Evolutionary conservation across 176 grass and related monocot genomes (phyloP).

Genomic region (Oryza glumipatula): DNA sequence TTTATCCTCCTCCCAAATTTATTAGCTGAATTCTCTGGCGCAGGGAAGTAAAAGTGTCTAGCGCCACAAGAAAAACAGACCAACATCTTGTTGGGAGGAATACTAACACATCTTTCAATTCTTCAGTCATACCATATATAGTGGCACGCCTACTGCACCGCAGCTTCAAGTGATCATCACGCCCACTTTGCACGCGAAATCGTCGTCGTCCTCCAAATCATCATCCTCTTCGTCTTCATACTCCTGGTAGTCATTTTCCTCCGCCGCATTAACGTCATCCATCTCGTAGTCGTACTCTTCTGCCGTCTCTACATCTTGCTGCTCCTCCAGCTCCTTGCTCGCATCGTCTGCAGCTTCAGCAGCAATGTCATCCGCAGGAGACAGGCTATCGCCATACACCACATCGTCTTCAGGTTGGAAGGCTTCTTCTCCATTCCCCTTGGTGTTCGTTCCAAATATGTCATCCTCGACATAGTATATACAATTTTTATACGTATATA

Average conservation of each 20-base stretch:
- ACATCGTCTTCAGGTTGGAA: constrained; percentile 46
- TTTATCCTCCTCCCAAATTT: constrained; percentile 30
- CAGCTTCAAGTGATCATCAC: constrained; percentile 47
- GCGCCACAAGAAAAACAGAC: constrained; percentile 32
- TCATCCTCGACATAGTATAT: not conserved
- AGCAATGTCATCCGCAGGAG: constrained; percentile 10
- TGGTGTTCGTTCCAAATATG: not conserved
- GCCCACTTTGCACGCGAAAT: constrained; percentile 55
- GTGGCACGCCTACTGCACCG: too few species aligned
- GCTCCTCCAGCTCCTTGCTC: constrained; percentile 36
- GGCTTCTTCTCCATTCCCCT: constrained; percentile 40
- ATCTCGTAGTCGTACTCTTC: constrained; percentile 45
- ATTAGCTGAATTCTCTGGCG: constrained; percentile 16
- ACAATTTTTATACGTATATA: too few species aligned
- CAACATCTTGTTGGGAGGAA: constrained; percentile 25
- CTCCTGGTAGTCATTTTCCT: constrained; percentile 54
- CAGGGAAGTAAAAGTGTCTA: constrained; percentile 45
- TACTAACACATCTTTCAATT: not conserved
- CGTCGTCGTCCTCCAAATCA: constrained; percentile 55
- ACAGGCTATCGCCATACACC: constrained; percentile 22
- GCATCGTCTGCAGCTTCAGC: not conserved
- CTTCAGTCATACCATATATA: constrained; percentile 1
- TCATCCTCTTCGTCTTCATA: constrained; percentile 43
- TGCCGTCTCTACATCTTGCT: constrained; percentile 27
- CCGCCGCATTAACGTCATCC: constrained; percentile 14